Evolutionary conservation across 1,139 yeast species (phyloP).

Genomic region (Scheffersomyces cryptocercus): DNA sequence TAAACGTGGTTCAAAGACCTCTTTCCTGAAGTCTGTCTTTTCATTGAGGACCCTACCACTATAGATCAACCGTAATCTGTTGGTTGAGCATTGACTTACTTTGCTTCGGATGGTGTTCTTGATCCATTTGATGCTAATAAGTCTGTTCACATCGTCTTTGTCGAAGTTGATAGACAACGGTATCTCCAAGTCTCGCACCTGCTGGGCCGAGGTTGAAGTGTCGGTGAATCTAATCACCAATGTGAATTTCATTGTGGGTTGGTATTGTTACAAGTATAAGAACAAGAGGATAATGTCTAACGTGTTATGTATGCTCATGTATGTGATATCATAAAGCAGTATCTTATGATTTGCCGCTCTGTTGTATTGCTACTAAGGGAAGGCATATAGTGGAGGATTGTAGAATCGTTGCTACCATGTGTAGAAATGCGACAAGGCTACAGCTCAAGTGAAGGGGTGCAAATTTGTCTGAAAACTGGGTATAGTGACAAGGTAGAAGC

Average conservation of each 20-base stretch:
- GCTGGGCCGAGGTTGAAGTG: conserved; percentile 21
- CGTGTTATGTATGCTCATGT: not conserved
- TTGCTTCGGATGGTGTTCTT: conserved; percentile 30
- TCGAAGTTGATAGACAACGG: conserved; percentile 32
- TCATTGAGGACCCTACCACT: conserved; percentile 72
- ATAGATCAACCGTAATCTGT: conserved; percentile 69
- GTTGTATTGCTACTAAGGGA: not conserved
- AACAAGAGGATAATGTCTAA: not conserved
- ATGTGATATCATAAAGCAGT: not conserved
- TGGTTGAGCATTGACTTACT: conserved; percentile 28
- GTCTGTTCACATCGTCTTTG: conserved; percentile 32
- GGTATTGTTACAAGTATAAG: not conserved
- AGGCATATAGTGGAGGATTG: not conserved
- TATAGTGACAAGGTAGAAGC: no score
- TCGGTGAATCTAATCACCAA: conserved; percentile 36
- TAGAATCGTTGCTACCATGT: not conserved
- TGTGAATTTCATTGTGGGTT: conserved; percentile 16
- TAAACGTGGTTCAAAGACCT: conserved; percentile 39
- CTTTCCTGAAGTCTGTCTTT: conserved; percentile 54
- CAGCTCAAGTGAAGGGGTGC: not conserved
- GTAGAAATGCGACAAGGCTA: no score
- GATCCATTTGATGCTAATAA: conserved; percentile 34
- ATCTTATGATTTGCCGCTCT: not conserved
- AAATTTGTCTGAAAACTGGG: no score
- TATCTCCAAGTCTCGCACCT: conserved; percentile 28